Conservation (phyloP, 176 grass and related monocot genomes). For the Phoenix roebelenii region DNA sequence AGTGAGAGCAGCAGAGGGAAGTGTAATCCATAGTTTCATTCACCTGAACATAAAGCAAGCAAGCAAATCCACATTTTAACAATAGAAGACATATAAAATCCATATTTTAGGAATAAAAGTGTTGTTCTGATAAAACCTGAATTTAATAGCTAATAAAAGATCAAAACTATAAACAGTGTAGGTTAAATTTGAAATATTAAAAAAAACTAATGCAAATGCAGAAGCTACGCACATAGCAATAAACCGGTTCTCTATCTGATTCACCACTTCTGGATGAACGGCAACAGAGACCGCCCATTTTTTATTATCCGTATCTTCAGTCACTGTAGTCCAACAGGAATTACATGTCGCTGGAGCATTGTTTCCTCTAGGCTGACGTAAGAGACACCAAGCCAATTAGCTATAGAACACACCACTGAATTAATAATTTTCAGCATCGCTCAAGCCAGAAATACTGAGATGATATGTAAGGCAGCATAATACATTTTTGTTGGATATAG, state of each 20-base stretch:
- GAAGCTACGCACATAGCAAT: conserved; percentile 50
- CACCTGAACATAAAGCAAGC: too few relatives aligned
- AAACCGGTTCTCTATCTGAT: conserved; percentile 43
- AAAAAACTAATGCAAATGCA: neutral
- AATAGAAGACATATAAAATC: neutral
- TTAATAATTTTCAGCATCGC: too few relatives aligned
- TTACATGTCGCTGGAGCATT: conserved; percentile 10
- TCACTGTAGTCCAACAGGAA: conserved; percentile 24
- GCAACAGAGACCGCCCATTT: conserved; percentile 92
- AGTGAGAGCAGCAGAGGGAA: too few relatives aligned
- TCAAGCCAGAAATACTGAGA: too few relatives aligned
- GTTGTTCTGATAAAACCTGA: neutral
- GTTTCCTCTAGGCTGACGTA: conserved; percentile 37
- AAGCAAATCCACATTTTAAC: too few relatives aligned
- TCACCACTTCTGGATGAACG: conserved; percentile 48
- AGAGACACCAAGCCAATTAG: neutral
- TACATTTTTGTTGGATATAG: too few relatives aligned
- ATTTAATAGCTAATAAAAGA: neutral
- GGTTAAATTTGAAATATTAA: neutral
- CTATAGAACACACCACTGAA: too few relatives aligned
- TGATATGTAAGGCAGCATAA: too few relatives aligned
- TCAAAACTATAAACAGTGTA: neutral
- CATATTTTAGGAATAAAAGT: neutral
- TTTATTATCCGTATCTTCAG: conserved; percentile 12
- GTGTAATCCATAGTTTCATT: too few relatives aligned